Evolutionary conservation across 2,329 filamentous ascomycete species (phyloP).

Genomic region (Claviceps paspali): DNA sequence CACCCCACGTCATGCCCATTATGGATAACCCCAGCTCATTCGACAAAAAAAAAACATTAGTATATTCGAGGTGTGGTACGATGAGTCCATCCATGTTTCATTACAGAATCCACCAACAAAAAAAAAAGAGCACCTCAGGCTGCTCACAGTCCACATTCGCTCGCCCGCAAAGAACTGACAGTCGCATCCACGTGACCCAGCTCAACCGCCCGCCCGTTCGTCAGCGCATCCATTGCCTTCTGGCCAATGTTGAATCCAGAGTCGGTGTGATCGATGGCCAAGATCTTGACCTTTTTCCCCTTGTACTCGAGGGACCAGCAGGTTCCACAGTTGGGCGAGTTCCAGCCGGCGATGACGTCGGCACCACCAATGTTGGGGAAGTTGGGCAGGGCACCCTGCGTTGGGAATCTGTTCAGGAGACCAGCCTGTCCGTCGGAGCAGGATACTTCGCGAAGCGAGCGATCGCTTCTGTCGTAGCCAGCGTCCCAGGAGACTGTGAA

Average conservation of each 20-base stretch:
- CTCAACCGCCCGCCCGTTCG: slow-evolving; percentile 29
- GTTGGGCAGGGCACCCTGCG: slow-evolving; percentile 31
- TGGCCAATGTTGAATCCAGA: slow-evolving; percentile 40
- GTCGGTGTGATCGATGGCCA: slow-evolving; percentile 37
- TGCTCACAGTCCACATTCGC: slow-evolving; percentile 26
- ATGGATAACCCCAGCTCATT: too few relatives aligned
- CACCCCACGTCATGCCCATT: too few relatives aligned
- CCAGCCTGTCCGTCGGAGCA: slow-evolving; percentile 57
- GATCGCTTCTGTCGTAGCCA: slow-evolving; percentile 47
- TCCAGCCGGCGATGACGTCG: slow-evolving; percentile 38
- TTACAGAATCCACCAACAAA: too few relatives aligned
- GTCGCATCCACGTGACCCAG: slow-evolving; percentile 17
- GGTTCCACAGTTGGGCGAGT: slow-evolving; percentile 40
- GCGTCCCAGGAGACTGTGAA: slow-evolving; percentile 51
- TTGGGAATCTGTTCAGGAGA: slow-evolving; percentile 47
- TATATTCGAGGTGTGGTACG: too few relatives aligned
- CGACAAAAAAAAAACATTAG: too few relatives aligned
- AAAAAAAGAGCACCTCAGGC: not conserved
- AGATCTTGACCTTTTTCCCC: slow-evolving; percentile 34
- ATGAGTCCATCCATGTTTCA: too few relatives aligned
- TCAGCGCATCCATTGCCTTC: slow-evolving; percentile 39
- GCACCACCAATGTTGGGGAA: slow-evolving; percentile 43
- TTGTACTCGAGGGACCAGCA: slow-evolving; percentile 42
- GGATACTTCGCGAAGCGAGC: slow-evolving; percentile 40
- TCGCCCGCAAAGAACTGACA: slow-evolving; percentile 26